Evolutionary conservation across 345 rosid genomes (phyloP), one percentile per base, ranked within the genome.

Genomic region (Diplotaxis tenuifolia): DNA sequence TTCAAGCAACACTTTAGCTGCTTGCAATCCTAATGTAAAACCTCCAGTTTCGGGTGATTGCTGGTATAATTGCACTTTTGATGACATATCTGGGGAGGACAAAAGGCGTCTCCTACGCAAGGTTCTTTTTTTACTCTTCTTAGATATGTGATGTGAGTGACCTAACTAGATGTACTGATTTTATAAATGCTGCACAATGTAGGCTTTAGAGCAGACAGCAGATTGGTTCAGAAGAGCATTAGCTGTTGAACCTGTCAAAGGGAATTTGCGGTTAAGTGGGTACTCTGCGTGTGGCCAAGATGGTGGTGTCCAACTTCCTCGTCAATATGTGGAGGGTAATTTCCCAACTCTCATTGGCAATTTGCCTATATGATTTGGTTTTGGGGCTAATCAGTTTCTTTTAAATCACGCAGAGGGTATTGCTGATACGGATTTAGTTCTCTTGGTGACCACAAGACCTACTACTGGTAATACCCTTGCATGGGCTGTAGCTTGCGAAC

Each of bases 401-500:
- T 27, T 22, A 7, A 56, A 23, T 66, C 62, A 28, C 49, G 27
- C 86, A 95, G 99, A 83, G 81, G 99, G 99, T 74, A 91, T 95
- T 49, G 85, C 89, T 76, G 83, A 87, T 74, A 86, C 98, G 22
- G 99, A 95, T 85, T 86, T 95, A 73, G 98, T 95, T 62, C 92
- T 95, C 11, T 77, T 95, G 84, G 99, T 95, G 61, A 95, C 99
- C 25, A 92, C 99, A 73, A 88, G 99, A 77, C 99, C 99, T 65
- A 95, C 99, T 75, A 95, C 98, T 12, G 98, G 99, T 62, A 95
- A 95, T 84, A 95, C 99, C 49, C 87, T 95, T 74, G 99, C 99
- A 34, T 95, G 99, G 99, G 99, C 99, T 19, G 99, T 95, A 75
- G 99, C 98, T 67, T 95, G 99, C 67, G 99, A 95, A 70, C 94